Conservation (phyloP, 2,329 filamentous ascomycete species). For the Aspergillus neotritici region DNA sequence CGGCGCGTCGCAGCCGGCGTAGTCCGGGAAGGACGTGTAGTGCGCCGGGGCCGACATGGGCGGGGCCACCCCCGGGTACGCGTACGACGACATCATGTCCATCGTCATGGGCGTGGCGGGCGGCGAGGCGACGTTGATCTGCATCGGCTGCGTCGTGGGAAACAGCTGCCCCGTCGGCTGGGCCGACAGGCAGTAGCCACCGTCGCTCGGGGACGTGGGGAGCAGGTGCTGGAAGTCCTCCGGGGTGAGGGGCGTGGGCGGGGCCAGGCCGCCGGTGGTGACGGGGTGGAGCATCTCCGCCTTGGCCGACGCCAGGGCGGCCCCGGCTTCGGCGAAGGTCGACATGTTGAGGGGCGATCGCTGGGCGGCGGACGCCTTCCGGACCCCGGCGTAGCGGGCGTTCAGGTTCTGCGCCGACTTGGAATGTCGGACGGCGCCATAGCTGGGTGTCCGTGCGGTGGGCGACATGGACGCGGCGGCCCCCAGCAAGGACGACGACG, state of each 20-base stretch:
- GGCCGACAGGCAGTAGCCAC: conserved; percentile 32
- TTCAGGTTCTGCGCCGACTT: conserved; percentile 44
- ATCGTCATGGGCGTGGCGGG: conserved; percentile 39
- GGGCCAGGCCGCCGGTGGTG: conserved; percentile 33
- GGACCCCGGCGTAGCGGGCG: conserved; percentile 41
- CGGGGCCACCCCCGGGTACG: conserved; percentile 33
- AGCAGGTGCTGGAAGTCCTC: conserved; percentile 39
- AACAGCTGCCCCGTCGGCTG: conserved; percentile 32
- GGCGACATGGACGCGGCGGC: conserved; percentile 40
- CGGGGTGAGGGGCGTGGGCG: conserved; percentile 41
- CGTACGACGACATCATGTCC: conserved; percentile 35
- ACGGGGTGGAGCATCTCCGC: conserved; percentile 31
- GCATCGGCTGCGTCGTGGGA: conserved; percentile 36
- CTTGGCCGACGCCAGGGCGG: conserved; percentile 27
- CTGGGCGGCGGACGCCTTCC: conserved; percentile 43
- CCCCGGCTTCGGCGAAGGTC: conserved; percentile 41
- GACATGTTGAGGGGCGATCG: conserved; percentile 44
- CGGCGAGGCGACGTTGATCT: conserved; percentile 40
- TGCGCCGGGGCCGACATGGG: conserved; percentile 42
- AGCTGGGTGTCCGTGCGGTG: conserved; percentile 31
- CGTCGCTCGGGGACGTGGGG: conserved; percentile 35
- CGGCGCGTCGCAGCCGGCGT: conserved; percentile 33
- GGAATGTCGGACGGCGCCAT: conserved; percentile 37
- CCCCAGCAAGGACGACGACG: conserved; percentile 33
- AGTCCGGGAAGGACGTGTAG: conserved; percentile 39